These are phyloP conservation scores for Athelia sp. DNA, from an alignment of 1,284 basidiomycete species.

Conservation along the genomic window DNA sequence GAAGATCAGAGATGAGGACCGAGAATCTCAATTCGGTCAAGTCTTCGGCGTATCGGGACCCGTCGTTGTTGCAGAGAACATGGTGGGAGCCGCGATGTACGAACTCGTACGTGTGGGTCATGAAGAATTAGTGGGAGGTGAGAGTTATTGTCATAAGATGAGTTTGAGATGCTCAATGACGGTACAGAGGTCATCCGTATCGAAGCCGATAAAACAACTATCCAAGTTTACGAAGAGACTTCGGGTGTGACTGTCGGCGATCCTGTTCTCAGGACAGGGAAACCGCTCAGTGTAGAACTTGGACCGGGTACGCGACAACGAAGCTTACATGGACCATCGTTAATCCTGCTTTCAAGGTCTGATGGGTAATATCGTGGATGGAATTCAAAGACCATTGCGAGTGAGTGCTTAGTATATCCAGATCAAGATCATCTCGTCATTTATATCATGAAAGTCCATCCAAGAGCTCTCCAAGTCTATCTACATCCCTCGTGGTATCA, in stretches of 20 bases:
- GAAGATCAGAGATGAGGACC: conserved; percentile 87
- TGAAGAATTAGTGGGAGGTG: conserved; percentile 94
- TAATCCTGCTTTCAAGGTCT: conserved; percentile 52
- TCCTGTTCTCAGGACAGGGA: conserved; percentile 95
- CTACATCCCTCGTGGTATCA: conserved; percentile 98
- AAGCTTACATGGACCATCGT: background rate
- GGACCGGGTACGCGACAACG: conserved; percentile 70
- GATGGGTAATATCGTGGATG: conserved; percentile 98
- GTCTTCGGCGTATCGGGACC: conserved; percentile 95
- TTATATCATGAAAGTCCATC: conserved; percentile 60
- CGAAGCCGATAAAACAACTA: conserved; percentile 94
- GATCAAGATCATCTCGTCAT: conserved; percentile 9
- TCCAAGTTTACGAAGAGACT: conserved; percentile 99
- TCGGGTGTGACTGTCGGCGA: conserved; percentile 98
- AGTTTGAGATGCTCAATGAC: conserved; percentile 13
- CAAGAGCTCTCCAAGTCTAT: conserved; percentile 97
- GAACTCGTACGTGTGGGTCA: conserved; percentile 95
- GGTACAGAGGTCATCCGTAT: conserved; percentile 91
- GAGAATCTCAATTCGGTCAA: conserved; percentile 84
- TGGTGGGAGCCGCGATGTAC: conserved; percentile 96
- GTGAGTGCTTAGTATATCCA: conserved; percentile 35
- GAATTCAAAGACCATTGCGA: conserved; percentile 88
- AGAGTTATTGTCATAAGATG: conserved; percentile 1
- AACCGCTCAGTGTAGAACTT: conserved; percentile 95
- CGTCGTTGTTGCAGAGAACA: conserved; percentile 95